These are phyloP conservation scores for Solanum hybrid DNA, from an alignment of 305 asterid species.

Conservation along the genomic window DNA sequence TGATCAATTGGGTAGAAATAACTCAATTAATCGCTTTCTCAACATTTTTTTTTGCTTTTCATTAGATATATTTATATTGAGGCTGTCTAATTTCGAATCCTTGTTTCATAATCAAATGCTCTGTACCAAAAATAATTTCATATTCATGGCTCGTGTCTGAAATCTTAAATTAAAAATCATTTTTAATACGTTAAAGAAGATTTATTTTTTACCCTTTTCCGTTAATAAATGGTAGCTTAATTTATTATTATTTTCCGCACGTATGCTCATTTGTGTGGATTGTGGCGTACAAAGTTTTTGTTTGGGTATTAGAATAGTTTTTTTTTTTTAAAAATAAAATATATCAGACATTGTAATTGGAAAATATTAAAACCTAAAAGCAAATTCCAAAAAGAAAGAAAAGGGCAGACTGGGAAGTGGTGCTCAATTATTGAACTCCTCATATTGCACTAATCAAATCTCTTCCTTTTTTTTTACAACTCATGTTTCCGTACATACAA, in stretches of 20 bases:
- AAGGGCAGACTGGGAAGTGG: not conserved
- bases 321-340: not conserved
- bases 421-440: not conserved
- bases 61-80: not conserved
- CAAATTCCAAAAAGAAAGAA: not conserved
- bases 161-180: not conserved
- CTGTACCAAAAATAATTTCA: not conserved
- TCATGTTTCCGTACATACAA: not conserved
- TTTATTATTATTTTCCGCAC: not conserved
- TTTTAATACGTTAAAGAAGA: not conserved
- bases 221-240: not conserved
- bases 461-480: not conserved
- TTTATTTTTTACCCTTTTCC: not conserved
- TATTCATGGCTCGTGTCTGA: fast-evolving
- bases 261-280: not conserved
- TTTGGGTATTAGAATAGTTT: not conserved
- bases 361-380: not conserved
- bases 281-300: not conserved
- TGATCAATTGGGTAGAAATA: not conserved
- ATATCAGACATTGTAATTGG: not conserved
- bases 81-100: not conserved
- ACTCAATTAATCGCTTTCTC: not conserved
- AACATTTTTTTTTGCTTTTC: not conserved
- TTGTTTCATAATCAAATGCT: not conserved
- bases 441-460: not conserved